Base-by-base conservation (phyloP, 768 basidiomycete species). In the Termitomyces heimii region DNA sequence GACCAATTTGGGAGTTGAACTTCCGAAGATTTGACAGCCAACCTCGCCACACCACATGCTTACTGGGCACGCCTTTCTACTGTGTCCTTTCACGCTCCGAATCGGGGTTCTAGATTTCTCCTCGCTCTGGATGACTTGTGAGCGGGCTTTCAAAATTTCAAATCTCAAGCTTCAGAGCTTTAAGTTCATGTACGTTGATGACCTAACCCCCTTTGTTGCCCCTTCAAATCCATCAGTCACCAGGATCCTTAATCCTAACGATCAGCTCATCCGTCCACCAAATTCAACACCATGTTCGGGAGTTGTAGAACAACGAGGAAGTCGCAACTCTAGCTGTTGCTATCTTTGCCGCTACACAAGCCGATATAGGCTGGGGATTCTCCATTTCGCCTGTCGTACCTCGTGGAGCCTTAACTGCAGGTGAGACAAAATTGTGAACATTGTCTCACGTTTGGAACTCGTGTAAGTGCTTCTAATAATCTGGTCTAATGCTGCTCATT, bases 41-140 rank as follows among this genome's bases (percentile, higher is more conserved):
- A 44, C 31, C 50, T 37, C 45, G 57, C 57, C 57, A 53, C 52
- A 58, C 44, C 57, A 58, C 43, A 58, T 53, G 57, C 22, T 42
- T 56, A 29, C 35, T 31, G 45, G 28, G 52, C 57, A 58, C 45
- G 52, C 34, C 37, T 47, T 53, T 43, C n/a, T 24, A 43, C 39
- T 24, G 26, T 58, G 52, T n/a, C 3, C 50, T 31, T 51, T 26
- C 56, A 43, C 28, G 32, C 43, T 58, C 57, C 57, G 57, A 53
- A 22, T 58, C 57, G 56, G 56, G 31, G 22, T 37, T 54, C 53
- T 31, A 5, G 31, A 35, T 45, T 35, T 34, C 53, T 18, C 31
- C 22, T 31, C 20, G 12, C 42, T 24, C 22, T n/a, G 8, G 5
- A 8, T 34, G n/a, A n/a, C 20, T 32, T 16, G 8, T 14, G n/a